Percentiles rank a stretch among this genome's conserved stretches.
These are phyloP conservation scores for Lyophyllum decastes DNA, from an alignment of 768 basidiomycete genomes.

Conservation along the genomic window DNA sequence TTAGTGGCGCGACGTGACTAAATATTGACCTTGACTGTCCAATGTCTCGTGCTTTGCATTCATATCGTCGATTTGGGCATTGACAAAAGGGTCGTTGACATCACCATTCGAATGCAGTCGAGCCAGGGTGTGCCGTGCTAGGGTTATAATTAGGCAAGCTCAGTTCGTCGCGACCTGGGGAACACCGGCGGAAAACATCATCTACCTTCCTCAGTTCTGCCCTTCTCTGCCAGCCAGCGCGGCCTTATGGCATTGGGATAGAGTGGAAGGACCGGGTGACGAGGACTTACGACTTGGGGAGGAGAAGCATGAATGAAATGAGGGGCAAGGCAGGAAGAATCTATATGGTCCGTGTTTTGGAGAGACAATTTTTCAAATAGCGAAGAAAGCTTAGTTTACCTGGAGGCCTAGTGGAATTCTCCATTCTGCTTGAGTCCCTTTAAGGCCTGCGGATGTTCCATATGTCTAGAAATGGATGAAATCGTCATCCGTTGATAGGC, in stretches of 20 bases:
- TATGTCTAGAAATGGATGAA: constrained; percentile 31
- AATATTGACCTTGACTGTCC: constrained; percentile 40
- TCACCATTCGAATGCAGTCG: constrained; percentile 55
- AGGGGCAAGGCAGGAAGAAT: constrained; percentile 49
- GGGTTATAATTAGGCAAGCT: background rate
- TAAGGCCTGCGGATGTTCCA: constrained; percentile 39
- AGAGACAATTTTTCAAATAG: too few species aligned
- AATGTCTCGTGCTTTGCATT: constrained; percentile 33
- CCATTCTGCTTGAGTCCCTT: constrained; percentile 45
- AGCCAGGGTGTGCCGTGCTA: constrained; percentile 42
- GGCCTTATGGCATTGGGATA: constrained; percentile 27
- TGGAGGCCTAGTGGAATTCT: constrained; percentile 49
- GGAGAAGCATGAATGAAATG: constrained; percentile 48
- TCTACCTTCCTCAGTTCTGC: constrained; percentile 45
- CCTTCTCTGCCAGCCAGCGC: constrained; percentile 55
- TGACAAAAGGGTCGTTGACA: constrained; percentile 46
- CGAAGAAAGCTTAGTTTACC: constrained; percentile 20
- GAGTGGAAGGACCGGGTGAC: background rate
- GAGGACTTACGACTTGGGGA: constrained; percentile 47
- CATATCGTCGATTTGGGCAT: constrained; percentile 47
- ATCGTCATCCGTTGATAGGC: background rate
- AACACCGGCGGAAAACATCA: too few species aligned
- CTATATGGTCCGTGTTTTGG: too few species aligned
- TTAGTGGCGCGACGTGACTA: too few species aligned
- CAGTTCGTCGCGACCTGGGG: background rate